Conservation (phyloP, 2,329 filamentous ascomycete species). For the Fonsecaea erecta region DNA sequence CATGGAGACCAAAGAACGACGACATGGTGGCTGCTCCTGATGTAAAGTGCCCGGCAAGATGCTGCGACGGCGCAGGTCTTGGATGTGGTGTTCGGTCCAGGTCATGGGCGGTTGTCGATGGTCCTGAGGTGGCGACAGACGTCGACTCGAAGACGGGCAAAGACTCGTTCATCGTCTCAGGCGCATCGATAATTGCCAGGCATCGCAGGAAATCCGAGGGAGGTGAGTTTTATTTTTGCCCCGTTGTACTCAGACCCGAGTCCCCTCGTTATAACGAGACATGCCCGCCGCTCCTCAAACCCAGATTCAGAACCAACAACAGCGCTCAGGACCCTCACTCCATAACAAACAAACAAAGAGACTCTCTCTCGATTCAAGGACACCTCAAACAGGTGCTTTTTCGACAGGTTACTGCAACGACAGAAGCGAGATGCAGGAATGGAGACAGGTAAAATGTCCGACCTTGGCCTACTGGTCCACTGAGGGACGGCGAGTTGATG, state of each 20-base stretch:
- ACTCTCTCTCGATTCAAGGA: slow-evolving; percentile 2
- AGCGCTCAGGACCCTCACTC: neutral
- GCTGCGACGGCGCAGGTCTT: slow-evolving; percentile 18
- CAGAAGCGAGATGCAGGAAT: slow-evolving; percentile 32
- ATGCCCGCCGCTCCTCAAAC: slow-evolving; percentile 21
- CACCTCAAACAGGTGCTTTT: neutral
- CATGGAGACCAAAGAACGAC: slow-evolving; percentile 46
- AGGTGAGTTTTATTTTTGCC: neutral
- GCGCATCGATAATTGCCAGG: neutral
- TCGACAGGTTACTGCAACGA: slow-evolving; percentile 22
- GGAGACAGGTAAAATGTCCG: slow-evolving; percentile 28
- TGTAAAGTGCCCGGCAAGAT: slow-evolving; percentile 16
- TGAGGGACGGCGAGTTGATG: slow-evolving; percentile 23
- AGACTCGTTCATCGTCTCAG: slow-evolving; percentile 24
- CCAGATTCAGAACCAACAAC: slow-evolving; percentile 12
- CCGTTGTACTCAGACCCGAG: slow-evolving; percentile 9
- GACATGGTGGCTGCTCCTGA: slow-evolving; percentile 28
- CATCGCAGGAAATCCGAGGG: neutral
- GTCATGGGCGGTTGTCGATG: slow-evolving; percentile 19
- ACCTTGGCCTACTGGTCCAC: slow-evolving; percentile 28
- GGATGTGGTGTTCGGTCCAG: slow-evolving; percentile 17
- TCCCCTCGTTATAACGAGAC: slow-evolving; percentile 15
- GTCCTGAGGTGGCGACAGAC: slow-evolving; percentile 16
- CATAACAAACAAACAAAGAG: slow-evolving; percentile 17
- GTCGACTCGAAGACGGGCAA: slow-evolving; percentile 22